These are phyloP conservation scores for Aspergillus eucalypticola DNA, from an alignment of 2,329 filamentous ascomycete genomes.

Conservation along the genomic window DNA sequence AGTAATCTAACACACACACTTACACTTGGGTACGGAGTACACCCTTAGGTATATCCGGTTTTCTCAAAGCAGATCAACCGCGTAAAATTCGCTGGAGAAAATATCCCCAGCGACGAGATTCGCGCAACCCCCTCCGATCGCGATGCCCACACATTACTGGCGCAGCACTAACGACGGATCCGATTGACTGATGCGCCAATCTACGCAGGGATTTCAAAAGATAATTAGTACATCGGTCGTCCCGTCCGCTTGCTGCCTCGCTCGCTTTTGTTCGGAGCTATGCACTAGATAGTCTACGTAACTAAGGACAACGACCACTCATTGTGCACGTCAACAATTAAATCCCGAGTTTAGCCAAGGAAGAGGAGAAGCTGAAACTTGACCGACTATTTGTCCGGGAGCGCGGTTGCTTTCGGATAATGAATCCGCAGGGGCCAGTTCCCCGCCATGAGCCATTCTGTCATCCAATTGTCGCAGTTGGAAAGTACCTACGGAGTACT, in stretches of 20 bases:
- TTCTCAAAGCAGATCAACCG: background rate
- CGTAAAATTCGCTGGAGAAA: background rate
- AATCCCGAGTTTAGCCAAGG: no score
- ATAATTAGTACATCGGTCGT: background rate
- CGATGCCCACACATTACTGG: background rate
- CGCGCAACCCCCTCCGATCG: background rate
- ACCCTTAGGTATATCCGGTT: background rate
- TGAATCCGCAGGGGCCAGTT: background rate
- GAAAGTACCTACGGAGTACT: no score
- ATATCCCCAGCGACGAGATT: background rate
- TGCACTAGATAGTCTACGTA: background rate
- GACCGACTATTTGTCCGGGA: background rate
- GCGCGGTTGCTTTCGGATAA: background rate
- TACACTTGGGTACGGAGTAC: background rate
- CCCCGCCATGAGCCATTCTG: background rate
- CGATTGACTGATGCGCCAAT: background rate
- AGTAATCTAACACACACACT: background rate
- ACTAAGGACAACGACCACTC: no score
- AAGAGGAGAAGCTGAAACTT: background rate
- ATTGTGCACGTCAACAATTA: no score
- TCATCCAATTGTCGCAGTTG: no score
- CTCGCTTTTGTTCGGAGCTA: constrained; percentile 1
- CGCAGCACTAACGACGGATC: background rate
- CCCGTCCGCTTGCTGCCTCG: background rate
- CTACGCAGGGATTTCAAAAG: background rate